phyloP scores from a whole-genome alignment of 306 rosid genomes.

The Corylus americana region DNA sequence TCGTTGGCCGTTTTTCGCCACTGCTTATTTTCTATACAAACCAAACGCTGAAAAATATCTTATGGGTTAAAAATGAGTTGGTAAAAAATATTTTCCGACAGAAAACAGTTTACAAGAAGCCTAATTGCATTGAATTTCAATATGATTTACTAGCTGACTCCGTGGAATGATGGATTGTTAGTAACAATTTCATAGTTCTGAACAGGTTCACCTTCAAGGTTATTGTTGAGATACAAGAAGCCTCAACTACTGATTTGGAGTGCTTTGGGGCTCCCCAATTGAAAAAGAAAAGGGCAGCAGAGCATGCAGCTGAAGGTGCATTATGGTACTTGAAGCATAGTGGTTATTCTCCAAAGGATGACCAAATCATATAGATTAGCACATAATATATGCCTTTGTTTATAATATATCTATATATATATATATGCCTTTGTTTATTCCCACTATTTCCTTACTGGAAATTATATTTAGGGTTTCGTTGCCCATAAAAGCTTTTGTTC shows the following conservation, averaged over 20 bases:
- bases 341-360: conserved; percentile 31
- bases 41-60: too few relatives aligned
- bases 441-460: neutral
- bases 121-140: too few relatives aligned
- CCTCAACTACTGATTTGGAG: conserved; percentile 38
- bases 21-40: too few relatives aligned
- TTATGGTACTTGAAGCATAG: conserved; percentile 53
- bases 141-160: too few relatives aligned
- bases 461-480: too few relatives aligned
- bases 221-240: conserved; percentile 37
- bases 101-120: too few relatives aligned
- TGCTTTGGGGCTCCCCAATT: conserved; percentile 53
- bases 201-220: conserved; percentile 69
- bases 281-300: conserved; percentile 62
- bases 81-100: too few relatives aligned
- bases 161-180: too few relatives aligned
- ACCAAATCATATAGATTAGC: conserved; percentile 3
- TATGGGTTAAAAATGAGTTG: too few relatives aligned
- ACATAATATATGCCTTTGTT: neutral
- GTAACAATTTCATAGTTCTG: conserved; percentile 6
- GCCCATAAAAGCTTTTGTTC: too few relatives aligned
- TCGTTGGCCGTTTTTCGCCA: too few relatives aligned
- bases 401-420: neutral
- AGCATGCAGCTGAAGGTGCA: conserved; percentile 67
- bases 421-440: neutral